phyloP scores from a whole-genome alignment of 345 rosid genomes.

The Hibiscus tridactylites region DNA sequence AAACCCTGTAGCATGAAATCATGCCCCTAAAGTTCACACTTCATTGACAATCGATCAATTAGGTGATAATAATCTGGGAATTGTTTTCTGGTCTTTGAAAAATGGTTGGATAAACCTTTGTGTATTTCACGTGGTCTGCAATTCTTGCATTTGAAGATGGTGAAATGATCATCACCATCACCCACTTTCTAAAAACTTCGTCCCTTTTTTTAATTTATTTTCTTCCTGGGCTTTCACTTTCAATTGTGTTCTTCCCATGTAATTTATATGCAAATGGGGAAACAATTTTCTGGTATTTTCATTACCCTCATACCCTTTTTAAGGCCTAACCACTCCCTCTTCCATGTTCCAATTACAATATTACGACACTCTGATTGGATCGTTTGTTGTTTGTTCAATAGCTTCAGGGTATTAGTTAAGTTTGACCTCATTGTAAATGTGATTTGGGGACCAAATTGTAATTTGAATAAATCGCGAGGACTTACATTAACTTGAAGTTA shows the following conservation, averaged over 20 bases:
- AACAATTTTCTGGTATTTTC: conserved; percentile 21
- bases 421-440: no score
- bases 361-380: no score
- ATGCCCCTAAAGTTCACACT: neutral
- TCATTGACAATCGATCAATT: neutral
- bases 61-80: conserved; percentile 1
- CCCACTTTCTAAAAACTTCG: conserved; percentile 3
- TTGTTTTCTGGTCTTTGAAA: neutral
- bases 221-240: conserved; percentile 16
- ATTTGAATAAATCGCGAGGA: no score
- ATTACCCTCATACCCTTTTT: conserved; percentile 10
- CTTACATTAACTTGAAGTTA: no score
- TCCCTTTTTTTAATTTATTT: neutral
- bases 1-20: neutral
- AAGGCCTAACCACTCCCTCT: conserved; percentile 24
- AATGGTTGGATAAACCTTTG: neutral
- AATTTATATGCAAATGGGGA: conserved; percentile 39
- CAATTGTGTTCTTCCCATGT: conserved; percentile 30
- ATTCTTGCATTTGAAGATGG: conserved; percentile 22
- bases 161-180: conserved; percentile 19
- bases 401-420: no score
- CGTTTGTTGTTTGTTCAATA: no score
- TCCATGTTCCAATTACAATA: neutral
- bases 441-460: no score
- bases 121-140: conserved; percentile 33